Conservation (phyloP, 1,284 basidiomycete genomes). For the Tremellales sp. region DNA sequence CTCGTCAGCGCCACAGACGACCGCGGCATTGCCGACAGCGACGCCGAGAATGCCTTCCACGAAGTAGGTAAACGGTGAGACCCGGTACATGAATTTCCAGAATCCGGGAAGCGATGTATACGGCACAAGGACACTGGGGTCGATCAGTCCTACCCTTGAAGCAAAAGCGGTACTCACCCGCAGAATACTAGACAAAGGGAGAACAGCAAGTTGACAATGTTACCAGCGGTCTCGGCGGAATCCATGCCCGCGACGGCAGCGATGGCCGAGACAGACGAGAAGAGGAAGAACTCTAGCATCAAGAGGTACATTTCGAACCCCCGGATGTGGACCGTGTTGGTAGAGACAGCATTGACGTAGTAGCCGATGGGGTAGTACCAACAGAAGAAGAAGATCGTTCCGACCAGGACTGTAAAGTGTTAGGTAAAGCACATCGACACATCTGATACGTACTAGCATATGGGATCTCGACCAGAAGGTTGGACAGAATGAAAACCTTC, state of each 20-base stretch:
- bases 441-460: conserved; percentile 24
- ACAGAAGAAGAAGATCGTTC: conserved; percentile 47
- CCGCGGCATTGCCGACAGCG: conserved; percentile 40
- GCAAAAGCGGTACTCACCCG: conserved; percentile 25
- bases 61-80: conserved; percentile 65
- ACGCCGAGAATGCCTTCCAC: conserved; percentile 48
- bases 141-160: conserved; percentile 7
- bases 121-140: conserved; percentile 51
- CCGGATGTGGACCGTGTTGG: conserved; percentile 37
- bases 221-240: conserved; percentile 48
- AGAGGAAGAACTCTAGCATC: conserved; percentile 46
- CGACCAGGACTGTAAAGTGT: conserved; percentile 50
- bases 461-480: conserved; percentile 49
- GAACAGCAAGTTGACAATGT: conserved; percentile 50
- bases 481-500: conserved; percentile 58
- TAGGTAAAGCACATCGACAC: neutral
- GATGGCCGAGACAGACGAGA: conserved; percentile 48
- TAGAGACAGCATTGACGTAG: conserved; percentile 44
- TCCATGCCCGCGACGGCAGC: conserved; percentile 44
- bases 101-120: conserved; percentile 56
- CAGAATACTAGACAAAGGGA: conserved; percentile 50
- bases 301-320: conserved; percentile 45
- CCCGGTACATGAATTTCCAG: conserved; percentile 79
- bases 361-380: conserved; percentile 51
- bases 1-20: conserved; percentile 49